Evolutionary conservation across 148 eudicot species (phyloP), one percentile per base, ranked within the genome.

Genomic region (Suaeda aralocaspica): DNA sequence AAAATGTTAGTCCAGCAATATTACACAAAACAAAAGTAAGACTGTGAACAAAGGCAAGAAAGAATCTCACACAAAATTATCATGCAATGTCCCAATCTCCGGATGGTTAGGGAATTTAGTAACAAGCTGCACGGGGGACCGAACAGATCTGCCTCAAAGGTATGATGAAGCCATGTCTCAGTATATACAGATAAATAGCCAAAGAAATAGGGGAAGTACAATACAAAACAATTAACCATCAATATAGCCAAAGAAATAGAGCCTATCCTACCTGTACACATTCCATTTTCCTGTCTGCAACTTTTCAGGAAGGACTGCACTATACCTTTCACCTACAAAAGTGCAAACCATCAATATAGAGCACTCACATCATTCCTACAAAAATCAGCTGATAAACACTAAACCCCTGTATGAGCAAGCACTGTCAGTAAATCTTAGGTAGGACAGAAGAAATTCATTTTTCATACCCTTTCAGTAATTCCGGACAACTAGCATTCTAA

Each of bases 291-390:
- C 98, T 30, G 84, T 81, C 44, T 92, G 86, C 82, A 92, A 79
- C 84, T 88, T 93, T 74, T 93, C 98, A 46, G 98, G 98, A 79
- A 93, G 94, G 76, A 88, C 78, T 62, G 87, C 94, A 81, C 98
- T 88, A 72, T 86, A 93, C 49, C 77, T 67, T 72, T 90, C 81
- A 79, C 84, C 98, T 93, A 84, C 70, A 71, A 59, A 48, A 76
- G 26, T 60, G 19, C 30, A 46, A 73, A n/a, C 52, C 42, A 49
- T 59, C 33, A 81, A 33, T 57, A 28, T 8, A 16, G 31, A 29
- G 19, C 34, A 22, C 57, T 44, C 48, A 48, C 45, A 36, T 65
- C 57, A 30, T 30, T 9, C 36, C 64, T 24, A 72, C 15, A 15
- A 25, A 52, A 25, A 26, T 31, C 25, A 42, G 26, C 28, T 44